Percentiles rank a stretch among this genome's conserved stretches.
Conservation (phyloP, 345 rosid species). For the Lepidium africanum region DNA sequence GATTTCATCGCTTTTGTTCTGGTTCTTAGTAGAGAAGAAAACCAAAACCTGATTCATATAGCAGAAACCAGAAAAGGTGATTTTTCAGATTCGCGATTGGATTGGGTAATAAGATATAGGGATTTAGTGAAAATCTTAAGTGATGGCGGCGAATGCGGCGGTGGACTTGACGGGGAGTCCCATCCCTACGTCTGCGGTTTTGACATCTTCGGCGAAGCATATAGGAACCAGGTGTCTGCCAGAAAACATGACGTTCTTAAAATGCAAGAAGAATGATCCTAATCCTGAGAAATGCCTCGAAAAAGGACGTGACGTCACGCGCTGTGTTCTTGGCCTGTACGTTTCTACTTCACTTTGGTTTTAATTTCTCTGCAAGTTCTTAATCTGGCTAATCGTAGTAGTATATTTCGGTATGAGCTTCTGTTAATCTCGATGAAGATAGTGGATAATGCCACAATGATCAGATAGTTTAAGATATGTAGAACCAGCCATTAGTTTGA, state of each 20-base stretch:
- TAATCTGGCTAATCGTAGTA: background rate
- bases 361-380: background rate
- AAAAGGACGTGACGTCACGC: constrained; percentile 79
- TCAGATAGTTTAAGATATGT: background rate
- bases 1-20: too few species aligned
- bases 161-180: constrained; percentile 60
- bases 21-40: too few species aligned
- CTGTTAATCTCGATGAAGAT: background rate
- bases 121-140: background rate
- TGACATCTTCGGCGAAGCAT: constrained; percentile 73
- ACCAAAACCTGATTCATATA: too few species aligned
- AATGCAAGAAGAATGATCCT: constrained; percentile 86
- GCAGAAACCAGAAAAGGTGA: background rate
- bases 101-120: background rate
- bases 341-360: constrained; percentile 1
- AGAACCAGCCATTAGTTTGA: background rate
- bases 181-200: constrained; percentile 78
- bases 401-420: too few species aligned
- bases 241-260: constrained; percentile 68
- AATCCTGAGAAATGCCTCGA: constrained; percentile 93
- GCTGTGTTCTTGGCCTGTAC: constrained; percentile 52
- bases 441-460: background rate
- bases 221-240: constrained; percentile 48
- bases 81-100: background rate
- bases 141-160: constrained; percentile 56